Evolutionary conservation across 2,329 filamentous ascomycete genomes (phyloP).

Genomic region (Pezizomycotina sp.): DNA sequence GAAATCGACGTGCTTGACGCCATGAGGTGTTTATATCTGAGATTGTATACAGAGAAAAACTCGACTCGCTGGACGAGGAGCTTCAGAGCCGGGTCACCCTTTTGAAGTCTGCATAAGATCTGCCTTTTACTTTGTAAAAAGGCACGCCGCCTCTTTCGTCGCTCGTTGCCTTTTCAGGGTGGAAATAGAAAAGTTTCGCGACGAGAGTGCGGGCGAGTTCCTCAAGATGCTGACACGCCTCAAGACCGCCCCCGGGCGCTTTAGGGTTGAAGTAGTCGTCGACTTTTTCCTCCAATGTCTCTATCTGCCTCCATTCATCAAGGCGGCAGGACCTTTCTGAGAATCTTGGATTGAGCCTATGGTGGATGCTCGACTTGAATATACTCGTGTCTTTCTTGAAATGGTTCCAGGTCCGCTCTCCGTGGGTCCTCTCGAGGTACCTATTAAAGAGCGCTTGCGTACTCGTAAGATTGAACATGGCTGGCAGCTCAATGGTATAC

Average conservation of each 20-base stretch:
- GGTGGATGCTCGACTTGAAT: neutral
- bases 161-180: no score
- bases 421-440: neutral
- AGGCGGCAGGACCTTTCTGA: neutral
- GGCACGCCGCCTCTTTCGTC: no score
- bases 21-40: no score
- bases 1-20: no score
- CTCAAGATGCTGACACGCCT: neutral
- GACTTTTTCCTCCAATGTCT: neutral
- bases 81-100: no score
- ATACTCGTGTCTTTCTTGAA: slow-evolving; percentile 1
- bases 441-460: neutral
- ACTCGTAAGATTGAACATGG: neutral
- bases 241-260: neutral
- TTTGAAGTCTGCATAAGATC: no score
- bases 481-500: neutral
- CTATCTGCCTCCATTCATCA: neutral
- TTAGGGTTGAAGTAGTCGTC: neutral
- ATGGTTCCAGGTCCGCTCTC: neutral
- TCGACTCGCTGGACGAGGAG: no score
- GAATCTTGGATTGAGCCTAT: neutral
- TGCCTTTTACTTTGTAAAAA: no score
- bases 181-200: slow-evolving; percentile 1
- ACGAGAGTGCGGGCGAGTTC: neutral
- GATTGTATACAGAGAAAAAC: no score